Percentiles rank a stretch among this genome's conserved stretches.
phyloP scores from a whole-genome alignment of 495 filamentous ascomycete species.

The Daldinia caldariorum region DNA sequence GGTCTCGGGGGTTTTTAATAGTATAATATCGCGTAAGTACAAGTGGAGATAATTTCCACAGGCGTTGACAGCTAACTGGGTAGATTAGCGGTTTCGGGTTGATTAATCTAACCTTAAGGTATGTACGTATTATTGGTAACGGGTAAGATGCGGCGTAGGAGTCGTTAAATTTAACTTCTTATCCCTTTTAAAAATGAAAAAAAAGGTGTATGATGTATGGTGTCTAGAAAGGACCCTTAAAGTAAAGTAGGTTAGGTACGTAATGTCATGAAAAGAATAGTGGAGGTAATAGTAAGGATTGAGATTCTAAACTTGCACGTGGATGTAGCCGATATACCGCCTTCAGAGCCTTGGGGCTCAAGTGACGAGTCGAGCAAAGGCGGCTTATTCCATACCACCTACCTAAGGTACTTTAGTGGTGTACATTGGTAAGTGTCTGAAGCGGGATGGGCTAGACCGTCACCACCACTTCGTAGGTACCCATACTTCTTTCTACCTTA shows the following conservation, averaged over 20 bases:
- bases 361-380: constrained; percentile 18
- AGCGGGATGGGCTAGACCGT: constrained; percentile 29
- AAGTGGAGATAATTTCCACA: constrained; percentile 40
- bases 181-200: constrained; percentile 13
- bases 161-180: constrained; percentile 20
- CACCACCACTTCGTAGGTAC: background rate
- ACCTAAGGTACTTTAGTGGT: constrained; percentile 21
- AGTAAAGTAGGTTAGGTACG: background rate
- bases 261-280: constrained; percentile 12
- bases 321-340: constrained; percentile 31
- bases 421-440: background rate
- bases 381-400: constrained; percentile 25
- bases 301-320: constrained; percentile 37
- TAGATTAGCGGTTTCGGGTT: constrained; percentile 15
- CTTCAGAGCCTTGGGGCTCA: constrained; percentile 27
- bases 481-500: no score
- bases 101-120: background rate
- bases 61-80: constrained; percentile 16
- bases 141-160: constrained; percentile 12
- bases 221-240: background rate
- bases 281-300: constrained; percentile 30
- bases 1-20: constrained; percentile 27
- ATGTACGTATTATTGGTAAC: constrained; percentile 8
- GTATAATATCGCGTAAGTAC: constrained; percentile 33
- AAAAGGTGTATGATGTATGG: background rate